Percentiles rank a stretch among this genome's conserved stretches.
These are phyloP conservation scores for Periconia macrospinosa DNA, from an alignment of 2,329 filamentous ascomycete species.

Conservation along the genomic window DNA sequence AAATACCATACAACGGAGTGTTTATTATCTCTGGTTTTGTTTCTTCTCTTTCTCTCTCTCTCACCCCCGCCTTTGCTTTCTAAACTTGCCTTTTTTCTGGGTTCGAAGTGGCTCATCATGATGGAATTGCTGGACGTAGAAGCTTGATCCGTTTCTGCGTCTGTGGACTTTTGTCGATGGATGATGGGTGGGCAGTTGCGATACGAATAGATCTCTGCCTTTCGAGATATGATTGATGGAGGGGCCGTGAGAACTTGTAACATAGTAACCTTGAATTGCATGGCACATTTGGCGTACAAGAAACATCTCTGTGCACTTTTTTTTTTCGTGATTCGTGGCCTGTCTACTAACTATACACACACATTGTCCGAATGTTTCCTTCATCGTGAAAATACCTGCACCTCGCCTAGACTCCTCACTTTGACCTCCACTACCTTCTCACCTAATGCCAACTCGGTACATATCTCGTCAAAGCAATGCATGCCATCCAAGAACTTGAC, in stretches of 20 bases:
- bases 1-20: background rate
- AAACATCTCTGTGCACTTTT: background rate
- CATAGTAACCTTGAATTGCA: background rate
- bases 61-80: background rate
- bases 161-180: background rate
- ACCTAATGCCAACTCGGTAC: slow-evolving; percentile 71
- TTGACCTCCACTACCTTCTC: slow-evolving; percentile 71
- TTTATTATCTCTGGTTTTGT: background rate
- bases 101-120: too few relatives aligned
- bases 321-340: too few relatives aligned
- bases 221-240: background rate
- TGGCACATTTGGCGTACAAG: background rate
- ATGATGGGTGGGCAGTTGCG: background rate
- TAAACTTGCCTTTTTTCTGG: too few relatives aligned
- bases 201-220: background rate
- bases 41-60: background rate
- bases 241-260: background rate
- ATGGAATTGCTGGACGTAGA: background rate
- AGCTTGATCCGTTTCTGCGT: too few relatives aligned
- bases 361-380: background rate
- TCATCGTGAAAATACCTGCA: slow-evolving; percentile 30
- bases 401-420: slow-evolving; percentile 54
- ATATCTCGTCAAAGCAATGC: slow-evolving; percentile 81
- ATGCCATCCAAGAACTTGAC: slow-evolving; percentile 72
- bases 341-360: too few relatives aligned